Conservation (phyloP, 331 rosid genomes). For the Pyracantha coccinea region DNA sequence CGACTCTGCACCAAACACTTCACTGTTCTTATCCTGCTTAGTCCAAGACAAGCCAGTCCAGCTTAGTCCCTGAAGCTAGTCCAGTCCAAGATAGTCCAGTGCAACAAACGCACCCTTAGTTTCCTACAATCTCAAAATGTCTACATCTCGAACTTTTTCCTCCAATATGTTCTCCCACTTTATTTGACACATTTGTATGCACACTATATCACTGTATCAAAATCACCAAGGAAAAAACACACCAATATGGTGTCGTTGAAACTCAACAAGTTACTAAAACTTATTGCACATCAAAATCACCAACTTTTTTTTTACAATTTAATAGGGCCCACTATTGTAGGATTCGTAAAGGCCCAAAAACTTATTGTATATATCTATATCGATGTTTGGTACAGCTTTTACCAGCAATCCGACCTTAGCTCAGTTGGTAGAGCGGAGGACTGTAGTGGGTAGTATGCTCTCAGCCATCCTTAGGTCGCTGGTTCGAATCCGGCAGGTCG, state of each 20-base stretch:
- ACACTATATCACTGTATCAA: too few relatives aligned
- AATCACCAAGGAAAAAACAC: neutral
- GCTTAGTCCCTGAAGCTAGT: too few relatives aligned
- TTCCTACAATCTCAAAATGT: neutral
- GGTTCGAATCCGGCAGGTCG: conserved; percentile 73
- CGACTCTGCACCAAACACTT: too few relatives aligned
- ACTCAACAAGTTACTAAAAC: too few relatives aligned
- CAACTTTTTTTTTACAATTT: too few relatives aligned
- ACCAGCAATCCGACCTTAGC: conserved; percentile 27
- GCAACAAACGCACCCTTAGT: neutral
- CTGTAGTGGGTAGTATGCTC: too few relatives aligned
- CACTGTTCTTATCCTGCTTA: too few relatives aligned
- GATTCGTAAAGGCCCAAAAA: neutral
- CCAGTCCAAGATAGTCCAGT: too few relatives aligned
- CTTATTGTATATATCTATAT: too few relatives aligned
- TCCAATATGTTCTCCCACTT: neutral
- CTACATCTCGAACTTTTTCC: neutral
- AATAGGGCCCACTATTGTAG: neutral
- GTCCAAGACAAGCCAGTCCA: too few relatives aligned
- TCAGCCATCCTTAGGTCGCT: conserved; percentile 25
- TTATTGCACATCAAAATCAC: too few relatives aligned
- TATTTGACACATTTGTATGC: neutral
- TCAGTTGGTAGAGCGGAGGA: conserved; percentile 49
- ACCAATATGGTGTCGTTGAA: neutral
- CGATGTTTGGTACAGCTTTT: fast-evolving